Percentiles rank a stretch among this genome's conserved stretches.
Evolutionary conservation across 106 monocot species (phyloP).

Genomic region (Chionographis japonica): DNA sequence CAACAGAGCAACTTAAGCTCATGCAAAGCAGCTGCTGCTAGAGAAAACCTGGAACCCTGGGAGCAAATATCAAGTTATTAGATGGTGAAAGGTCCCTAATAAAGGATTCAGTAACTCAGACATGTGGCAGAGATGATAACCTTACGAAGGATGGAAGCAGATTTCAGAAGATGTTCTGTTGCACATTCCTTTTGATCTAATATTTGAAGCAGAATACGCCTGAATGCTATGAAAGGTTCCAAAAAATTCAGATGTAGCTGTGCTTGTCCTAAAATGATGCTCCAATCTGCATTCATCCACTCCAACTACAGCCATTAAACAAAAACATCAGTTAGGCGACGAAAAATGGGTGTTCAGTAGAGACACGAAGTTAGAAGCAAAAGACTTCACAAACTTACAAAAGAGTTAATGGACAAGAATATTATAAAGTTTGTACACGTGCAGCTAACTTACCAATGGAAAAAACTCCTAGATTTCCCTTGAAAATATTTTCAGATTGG

Average conservation of each 20-base stretch:
- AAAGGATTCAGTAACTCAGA: not conserved
- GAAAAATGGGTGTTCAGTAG: not conserved
- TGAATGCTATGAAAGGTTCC: constrained; percentile 88
- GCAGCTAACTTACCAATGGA: no score
- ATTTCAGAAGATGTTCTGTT: constrained; percentile 68
- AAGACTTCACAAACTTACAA: no score
- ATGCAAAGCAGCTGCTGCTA: constrained; percentile 83
- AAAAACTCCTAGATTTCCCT: no score
- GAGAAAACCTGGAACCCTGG: constrained; percentile 84
- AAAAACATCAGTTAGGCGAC: not conserved
- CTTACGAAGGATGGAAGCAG: constrained; percentile 86
- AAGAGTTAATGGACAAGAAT: no score
- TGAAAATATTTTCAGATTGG: no score
- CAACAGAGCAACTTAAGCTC: constrained; percentile 77
- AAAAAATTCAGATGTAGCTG: constrained; percentile 72
- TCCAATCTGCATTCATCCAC: constrained; percentile 68
- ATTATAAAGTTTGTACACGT: no score
- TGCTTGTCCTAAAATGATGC: constrained; percentile 46
- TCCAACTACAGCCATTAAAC: constrained; percentile 41
- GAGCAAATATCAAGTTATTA: constrained; percentile 11
- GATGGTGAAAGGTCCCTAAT: not conserved
- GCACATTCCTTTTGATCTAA: constrained; percentile 72
- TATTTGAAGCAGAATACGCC: constrained; percentile 76
- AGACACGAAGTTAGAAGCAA: not conserved
- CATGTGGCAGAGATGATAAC: constrained; percentile 21